phyloP scores from a whole-genome alignment of 176 grass and related monocot genomes.

The Ensete glaucum region DNA sequence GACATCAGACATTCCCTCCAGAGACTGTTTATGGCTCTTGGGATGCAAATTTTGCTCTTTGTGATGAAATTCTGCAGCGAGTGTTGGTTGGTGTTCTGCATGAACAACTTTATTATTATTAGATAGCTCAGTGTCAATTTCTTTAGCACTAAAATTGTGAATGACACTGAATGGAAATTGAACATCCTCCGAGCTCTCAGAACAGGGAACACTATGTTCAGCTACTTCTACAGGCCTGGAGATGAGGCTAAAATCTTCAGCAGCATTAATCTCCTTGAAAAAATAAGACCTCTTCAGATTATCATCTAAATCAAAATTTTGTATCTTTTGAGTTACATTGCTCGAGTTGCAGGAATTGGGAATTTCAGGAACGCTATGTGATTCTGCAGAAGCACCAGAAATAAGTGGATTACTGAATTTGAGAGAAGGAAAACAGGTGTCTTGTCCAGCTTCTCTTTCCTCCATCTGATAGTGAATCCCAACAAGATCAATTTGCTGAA shows the following conservation, averaged over 20 bases:
- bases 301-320: constrained; percentile 18
- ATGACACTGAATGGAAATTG: constrained; percentile 65
- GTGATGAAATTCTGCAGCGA: constrained; percentile 25
- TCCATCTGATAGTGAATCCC: constrained; percentile 16
- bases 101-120: constrained; percentile 19
- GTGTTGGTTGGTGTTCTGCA: constrained; percentile 22
- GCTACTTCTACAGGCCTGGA: constrained; percentile 21
- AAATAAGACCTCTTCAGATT: constrained; percentile 22
- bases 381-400: constrained; percentile 10
- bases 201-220: constrained; percentile 17
- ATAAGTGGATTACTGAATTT: constrained; percentile 7
- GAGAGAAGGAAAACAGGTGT: neutral
- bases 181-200: constrained; percentile 50
- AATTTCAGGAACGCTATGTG: constrained; percentile 11
- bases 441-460: constrained; percentile 2
- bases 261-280: constrained; percentile 18
- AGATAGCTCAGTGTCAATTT: constrained; percentile 15
- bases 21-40: constrained; percentile 7
- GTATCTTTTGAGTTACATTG: neutral
- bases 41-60: constrained; percentile 26
- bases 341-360: constrained; percentile 22
- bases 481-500: constrained; percentile 24
- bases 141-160: constrained; percentile 41
- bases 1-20: constrained; percentile 25
- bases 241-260: constrained; percentile 5